These are phyloP conservation scores for Voacanga thouarsii DNA, from an alignment of 257 asterid species.

Conservation along the genomic window DNA sequence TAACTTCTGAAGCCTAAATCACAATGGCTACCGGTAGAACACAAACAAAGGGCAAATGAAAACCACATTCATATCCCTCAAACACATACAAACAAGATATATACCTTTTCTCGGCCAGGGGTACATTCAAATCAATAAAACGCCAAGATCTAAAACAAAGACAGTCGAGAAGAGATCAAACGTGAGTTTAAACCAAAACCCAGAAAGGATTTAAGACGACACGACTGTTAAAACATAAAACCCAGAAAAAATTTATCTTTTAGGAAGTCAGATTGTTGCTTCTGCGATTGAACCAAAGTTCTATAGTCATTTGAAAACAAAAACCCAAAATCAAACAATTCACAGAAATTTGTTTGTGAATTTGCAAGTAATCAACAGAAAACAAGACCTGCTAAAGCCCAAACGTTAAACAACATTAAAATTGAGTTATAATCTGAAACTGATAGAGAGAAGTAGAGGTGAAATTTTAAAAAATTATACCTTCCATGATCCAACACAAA, in stretches of 20 bases:
- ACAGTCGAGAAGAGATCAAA: not conserved
- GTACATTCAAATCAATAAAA: not conserved
- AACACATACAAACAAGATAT: not conserved
- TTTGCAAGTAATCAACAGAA: not conserved
- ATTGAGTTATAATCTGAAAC: not conserved
- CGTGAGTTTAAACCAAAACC: not conserved
- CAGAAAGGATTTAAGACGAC: not conserved
- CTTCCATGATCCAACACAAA: conserved; percentile 9
- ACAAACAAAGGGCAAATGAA: not conserved
- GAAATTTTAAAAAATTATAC: not conserved
- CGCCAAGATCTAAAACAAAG: conserved; percentile 6
- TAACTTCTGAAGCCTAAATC: not conserved
- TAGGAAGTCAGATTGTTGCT: not conserved
- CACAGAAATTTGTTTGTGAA: not conserved
- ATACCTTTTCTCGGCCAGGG: not conserved
- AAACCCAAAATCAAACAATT: not conserved
- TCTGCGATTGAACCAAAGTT: not conserved
- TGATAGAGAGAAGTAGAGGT: not conserved
- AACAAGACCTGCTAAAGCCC: not conserved
- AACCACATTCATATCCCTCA: not conserved
- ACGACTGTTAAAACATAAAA: not conserved
- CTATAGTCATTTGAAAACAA: not conserved
- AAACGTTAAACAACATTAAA: not conserved
- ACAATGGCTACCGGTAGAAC: not conserved
- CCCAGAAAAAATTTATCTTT: not conserved